These are phyloP conservation scores for Litchi chinensis DNA, from an alignment of 345 rosid genomes.

Conservation along the genomic window DNA sequence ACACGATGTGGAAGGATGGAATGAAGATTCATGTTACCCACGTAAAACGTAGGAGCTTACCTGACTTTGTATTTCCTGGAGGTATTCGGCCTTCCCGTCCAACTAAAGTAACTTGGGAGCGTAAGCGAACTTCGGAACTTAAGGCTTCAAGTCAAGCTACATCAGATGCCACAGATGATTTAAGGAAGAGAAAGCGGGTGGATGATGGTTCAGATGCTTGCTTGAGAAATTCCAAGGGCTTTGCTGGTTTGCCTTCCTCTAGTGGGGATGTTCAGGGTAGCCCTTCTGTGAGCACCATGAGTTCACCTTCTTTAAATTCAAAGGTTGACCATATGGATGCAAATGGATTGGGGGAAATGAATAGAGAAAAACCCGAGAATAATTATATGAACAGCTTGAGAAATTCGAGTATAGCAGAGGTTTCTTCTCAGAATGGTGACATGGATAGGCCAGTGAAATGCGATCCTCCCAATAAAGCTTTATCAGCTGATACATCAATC, in stretches of 20 bases:
- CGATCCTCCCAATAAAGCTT: constrained; percentile 21
- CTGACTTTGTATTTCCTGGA: constrained; percentile 83
- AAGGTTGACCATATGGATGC: constrained; percentile 31
- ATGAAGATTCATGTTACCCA: constrained; percentile 85
- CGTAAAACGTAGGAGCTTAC: constrained; percentile 68
- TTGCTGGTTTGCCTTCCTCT: constrained; percentile 35
- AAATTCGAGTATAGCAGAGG: constrained; percentile 19
- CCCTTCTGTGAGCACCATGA: constrained; percentile 43
- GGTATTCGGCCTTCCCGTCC: constrained; percentile 76
- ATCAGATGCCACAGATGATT: constrained; percentile 57
- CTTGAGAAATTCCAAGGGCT: constrained; percentile 32
- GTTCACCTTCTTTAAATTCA: constrained; percentile 35
- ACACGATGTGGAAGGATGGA: constrained; percentile 68
- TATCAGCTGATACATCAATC: constrained; percentile 34
- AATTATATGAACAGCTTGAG: constrained; percentile 17
- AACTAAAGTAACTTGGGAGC: constrained; percentile 73
- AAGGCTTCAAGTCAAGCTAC: constrained; percentile 39
- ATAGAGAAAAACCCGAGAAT: constrained; percentile 36
- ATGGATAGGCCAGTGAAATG: constrained; percentile 26
- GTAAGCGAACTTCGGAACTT: constrained; percentile 51
- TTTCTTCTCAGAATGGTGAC: constrained; percentile 30
- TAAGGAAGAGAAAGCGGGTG: constrained; percentile 63
- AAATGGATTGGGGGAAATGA: constrained; percentile 24
- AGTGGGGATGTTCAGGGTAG: constrained; percentile 49
- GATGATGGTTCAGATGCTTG: constrained; percentile 48